A percentile compares a stretch with the other conserved stretches of the same genome.
Conservation (phyloP, 352 stramenopile species). For the Hyaloperonospora brassicae region DNA sequence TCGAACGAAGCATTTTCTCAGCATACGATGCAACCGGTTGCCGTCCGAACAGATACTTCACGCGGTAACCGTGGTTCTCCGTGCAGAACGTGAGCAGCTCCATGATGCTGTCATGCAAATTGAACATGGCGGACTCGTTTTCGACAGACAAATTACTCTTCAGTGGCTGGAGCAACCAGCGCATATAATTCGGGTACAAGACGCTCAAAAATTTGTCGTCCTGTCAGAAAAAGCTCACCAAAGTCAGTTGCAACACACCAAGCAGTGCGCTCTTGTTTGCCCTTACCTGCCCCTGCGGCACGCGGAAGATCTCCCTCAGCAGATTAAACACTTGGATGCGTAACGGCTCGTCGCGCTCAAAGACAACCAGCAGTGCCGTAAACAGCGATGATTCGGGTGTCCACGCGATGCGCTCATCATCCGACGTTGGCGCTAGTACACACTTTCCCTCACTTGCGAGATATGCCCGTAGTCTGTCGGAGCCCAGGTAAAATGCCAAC, state of each 20-base stretch:
- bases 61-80: conserved; percentile 72
- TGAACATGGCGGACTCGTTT: conserved; percentile 52
- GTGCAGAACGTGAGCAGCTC: conserved; percentile 83
- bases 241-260: conserved; percentile 1
- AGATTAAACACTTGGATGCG: conserved; percentile 62
- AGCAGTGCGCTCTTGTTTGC: neutral
- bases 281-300: conserved; percentile 55
- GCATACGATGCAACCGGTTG: conserved; percentile 69
- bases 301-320: conserved; percentile 64
- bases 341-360: conserved; percentile 54
- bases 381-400: conserved; percentile 61
- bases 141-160: conserved; percentile 42
- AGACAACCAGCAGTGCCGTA: conserved; percentile 56
- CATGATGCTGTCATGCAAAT: conserved; percentile 75
- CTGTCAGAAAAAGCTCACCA: conserved; percentile 14
- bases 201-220: conserved; percentile 85
- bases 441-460: conserved; percentile 66
- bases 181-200: conserved; percentile 83
- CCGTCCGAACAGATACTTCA: conserved; percentile 82
- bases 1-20: conserved; percentile 66
- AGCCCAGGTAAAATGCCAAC: conserved; percentile 62
- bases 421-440: conserved; percentile 42
- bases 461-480: conserved; percentile 55
- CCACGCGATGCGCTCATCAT: conserved; percentile 62
- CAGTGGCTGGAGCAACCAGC: conserved; percentile 74